Conservation (phyloP, 352 stramenopile genomes). For the Pythium guiyangense region DNA sequence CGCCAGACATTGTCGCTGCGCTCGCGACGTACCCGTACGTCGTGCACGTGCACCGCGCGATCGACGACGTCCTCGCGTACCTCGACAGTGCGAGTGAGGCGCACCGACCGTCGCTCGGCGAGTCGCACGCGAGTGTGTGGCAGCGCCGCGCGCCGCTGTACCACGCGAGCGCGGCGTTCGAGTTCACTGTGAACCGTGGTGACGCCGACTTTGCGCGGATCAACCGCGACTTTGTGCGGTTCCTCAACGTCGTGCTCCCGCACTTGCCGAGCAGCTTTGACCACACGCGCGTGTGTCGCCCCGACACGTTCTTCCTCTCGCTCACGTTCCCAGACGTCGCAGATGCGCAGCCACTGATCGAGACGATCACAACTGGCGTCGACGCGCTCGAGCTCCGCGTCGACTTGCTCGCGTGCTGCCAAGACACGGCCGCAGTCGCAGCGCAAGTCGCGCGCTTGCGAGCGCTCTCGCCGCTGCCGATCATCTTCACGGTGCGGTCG, state of each 20-base stretch:
- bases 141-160: constrained; percentile 51
- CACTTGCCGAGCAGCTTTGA: constrained; percentile 45
- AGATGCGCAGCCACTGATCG: constrained; percentile 39
- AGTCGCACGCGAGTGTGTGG: constrained; percentile 60
- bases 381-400: constrained; percentile 96
- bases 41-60: constrained; percentile 59
- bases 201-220: constrained; percentile 59
- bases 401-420: constrained; percentile 80
- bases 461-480: constrained; percentile 87
- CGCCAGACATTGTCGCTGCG: constrained; percentile 47
- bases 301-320: constrained; percentile 78
- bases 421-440: constrained; percentile 59
- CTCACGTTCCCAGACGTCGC: constrained; percentile 65
- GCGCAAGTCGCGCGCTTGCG: constrained; percentile 73
- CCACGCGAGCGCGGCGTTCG: constrained; percentile 38
- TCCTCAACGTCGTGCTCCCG: constrained; percentile 53
- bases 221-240: constrained; percentile 64
- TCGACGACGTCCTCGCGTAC: constrained; percentile 68
- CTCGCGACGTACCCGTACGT: constrained; percentile 66
- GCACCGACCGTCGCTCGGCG: constrained; percentile 53
- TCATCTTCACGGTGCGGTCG: constrained; percentile 97
- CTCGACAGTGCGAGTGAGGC: constrained; percentile 40
- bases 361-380: constrained; percentile 70
- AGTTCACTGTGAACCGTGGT: constrained; percentile 56
- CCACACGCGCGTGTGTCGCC: constrained; percentile 32